Evolutionary conservation across 192 early-diverging fungal species (phyloP), one percentile per base, ranked within the genome.

Genomic region (Coemansia sp.): DNA sequence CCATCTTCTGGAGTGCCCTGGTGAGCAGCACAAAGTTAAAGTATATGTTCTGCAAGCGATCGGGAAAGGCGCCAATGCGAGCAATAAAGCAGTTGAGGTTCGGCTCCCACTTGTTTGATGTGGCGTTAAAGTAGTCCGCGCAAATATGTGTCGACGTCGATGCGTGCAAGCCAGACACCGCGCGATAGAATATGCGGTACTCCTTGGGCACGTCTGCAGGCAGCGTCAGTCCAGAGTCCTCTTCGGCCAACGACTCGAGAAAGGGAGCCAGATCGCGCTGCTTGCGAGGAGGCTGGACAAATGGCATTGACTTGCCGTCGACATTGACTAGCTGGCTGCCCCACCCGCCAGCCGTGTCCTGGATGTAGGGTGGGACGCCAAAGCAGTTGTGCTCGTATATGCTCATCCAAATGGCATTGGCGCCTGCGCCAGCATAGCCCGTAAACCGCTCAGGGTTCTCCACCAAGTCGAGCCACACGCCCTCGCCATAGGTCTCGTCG

Each of bases 321-420:
- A 82, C 48, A 36, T 73, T 72, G 36, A 73, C 70, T 8, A 65
- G 69, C 72, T 72, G 63, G 62, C 72, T 78, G 43, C 80, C 80
- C 76, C 76, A 71, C 55, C 78, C 72, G 57, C 78, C 69, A 17
- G 68, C 66, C 46, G 86, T 88, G 84, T 87, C 64, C 76, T 80
- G 77, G 55, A 80, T 58, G 57, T 74, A 80, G 8, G 77, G 77
- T 35, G 81, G 70, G 9, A 90, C 78, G 60, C 88, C 87, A 72
- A 98, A 98, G 72, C 98, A 99, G 77, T 98, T 99, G 69, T 99
- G 93, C 63, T 90, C 83, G 67, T 99, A 99, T 24, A 99, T 94
- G n/a, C 95, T 85, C 58, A 86, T 86, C 97, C 97, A 99, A 7
- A 99, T 89, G 39, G 90, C 85, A 24, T 83, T 83, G 35, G 95